These are phyloP conservation scores for Aphanocladium album DNA, from an alignment of 2,329 filamentous ascomycete genomes.

Conservation along the genomic window DNA sequence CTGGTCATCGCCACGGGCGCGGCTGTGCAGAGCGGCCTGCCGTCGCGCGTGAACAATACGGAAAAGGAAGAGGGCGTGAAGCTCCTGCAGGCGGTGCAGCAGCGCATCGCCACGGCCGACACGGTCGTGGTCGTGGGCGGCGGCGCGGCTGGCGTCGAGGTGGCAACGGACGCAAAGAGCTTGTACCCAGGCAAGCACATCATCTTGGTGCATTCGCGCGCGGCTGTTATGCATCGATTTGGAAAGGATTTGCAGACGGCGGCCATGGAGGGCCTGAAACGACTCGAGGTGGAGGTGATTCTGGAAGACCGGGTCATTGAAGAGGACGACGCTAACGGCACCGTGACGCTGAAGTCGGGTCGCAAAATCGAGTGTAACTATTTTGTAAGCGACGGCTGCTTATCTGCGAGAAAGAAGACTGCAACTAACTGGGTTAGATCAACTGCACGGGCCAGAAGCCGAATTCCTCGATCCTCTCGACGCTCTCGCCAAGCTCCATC, in stretches of 20 bases:
- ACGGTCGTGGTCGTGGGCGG: constrained; percentile 51
- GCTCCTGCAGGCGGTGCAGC: constrained; percentile 42
- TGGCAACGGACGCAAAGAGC: constrained; percentile 55
- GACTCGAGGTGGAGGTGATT: constrained; percentile 45
- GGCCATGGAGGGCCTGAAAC: constrained; percentile 36
- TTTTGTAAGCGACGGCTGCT: constrained; percentile 32
- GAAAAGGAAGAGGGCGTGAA: constrained; percentile 38
- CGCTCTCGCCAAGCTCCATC: constrained; percentile 39
- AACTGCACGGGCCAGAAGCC: constrained; percentile 57
- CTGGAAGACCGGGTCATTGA: constrained; percentile 43
- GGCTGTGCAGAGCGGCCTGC: constrained; percentile 37
- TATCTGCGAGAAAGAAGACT: neutral
- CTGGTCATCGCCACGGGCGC: constrained; percentile 55
- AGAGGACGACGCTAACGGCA: constrained; percentile 30
- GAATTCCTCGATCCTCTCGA: constrained; percentile 43
- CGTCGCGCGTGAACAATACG: constrained; percentile 41
- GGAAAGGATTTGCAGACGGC: constrained; percentile 36
- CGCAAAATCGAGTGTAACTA: constrained; percentile 44
- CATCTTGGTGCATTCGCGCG: constrained; percentile 53
- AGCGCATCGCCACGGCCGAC: constrained; percentile 35
- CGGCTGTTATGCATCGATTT: constrained; percentile 48
- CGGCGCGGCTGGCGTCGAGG: constrained; percentile 57
- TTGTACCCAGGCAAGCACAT: constrained; percentile 52
- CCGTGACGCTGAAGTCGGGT: constrained; percentile 42
- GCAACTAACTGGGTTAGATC: constrained; percentile 24